Conservation (phyloP, 2,329 filamentous ascomycete genomes). For the Penicillium sumatraense region DNA sequence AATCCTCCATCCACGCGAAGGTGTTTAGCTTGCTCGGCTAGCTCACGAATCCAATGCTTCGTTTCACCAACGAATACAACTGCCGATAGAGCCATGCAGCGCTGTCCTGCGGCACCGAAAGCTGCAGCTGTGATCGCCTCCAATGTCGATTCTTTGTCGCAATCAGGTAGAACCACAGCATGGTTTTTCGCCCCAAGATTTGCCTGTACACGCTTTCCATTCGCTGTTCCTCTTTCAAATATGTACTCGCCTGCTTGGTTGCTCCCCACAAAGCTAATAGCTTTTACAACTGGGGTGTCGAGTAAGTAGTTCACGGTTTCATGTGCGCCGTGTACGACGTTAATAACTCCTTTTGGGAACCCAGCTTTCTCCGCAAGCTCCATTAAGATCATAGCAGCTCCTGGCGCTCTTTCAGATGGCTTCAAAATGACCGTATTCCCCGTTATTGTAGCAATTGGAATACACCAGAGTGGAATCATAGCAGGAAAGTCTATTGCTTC, state of each 20-base stretch:
- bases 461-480: slow-evolving; percentile 68
- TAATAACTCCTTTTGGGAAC: slow-evolving; percentile 39
- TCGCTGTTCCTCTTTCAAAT: slow-evolving; percentile 62
- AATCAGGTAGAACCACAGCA: slow-evolving; percentile 67
- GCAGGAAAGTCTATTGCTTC: slow-evolving; percentile 57
- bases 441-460: slow-evolving; percentile 64
- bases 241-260: slow-evolving; percentile 71
- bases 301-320: slow-evolving; percentile 69
- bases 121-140: slow-evolving; percentile 69
- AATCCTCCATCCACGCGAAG: slow-evolving; percentile 64
- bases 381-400: slow-evolving; percentile 63
- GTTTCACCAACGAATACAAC: slow-evolving; percentile 56
- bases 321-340: slow-evolving; percentile 8
- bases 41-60: slow-evolving; percentile 63
- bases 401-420: slow-evolving; percentile 64
- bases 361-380: slow-evolving; percentile 63
- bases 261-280: slow-evolving; percentile 67
- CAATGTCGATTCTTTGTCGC: slow-evolving; percentile 69
- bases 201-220: slow-evolving; percentile 71
- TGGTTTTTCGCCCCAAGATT: slow-evolving; percentile 74
- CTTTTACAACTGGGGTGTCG: slow-evolving; percentile 67
- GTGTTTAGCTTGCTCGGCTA: slow-evolving; percentile 61
- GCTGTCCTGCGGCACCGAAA: slow-evolving; percentile 69
- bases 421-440: slow-evolving; percentile 65
- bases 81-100: slow-evolving; percentile 65